A percentile compares a stretch with the other conserved stretches of the same genome.
Conservation (phyloP, 192 early-diverging fungal species). For the Coemansia sp. region DNA sequence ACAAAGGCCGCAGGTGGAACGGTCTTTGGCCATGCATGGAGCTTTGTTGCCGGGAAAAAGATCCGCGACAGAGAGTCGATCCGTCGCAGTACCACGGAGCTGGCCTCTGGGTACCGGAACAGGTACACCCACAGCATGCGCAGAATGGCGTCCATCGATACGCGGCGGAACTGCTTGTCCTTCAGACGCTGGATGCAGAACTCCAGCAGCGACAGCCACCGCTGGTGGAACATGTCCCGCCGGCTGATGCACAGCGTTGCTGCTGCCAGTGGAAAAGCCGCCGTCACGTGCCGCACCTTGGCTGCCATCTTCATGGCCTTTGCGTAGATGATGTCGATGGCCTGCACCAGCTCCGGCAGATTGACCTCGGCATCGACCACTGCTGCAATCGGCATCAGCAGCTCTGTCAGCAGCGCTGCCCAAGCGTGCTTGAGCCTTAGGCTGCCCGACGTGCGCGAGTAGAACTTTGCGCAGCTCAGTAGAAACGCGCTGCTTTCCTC, state of each 20-base stretch:
- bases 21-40: conserved; percentile 56
- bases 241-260: conserved; percentile 89
- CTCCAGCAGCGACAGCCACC: conserved; percentile 72
- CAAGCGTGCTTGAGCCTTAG: conserved; percentile 87
- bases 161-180: conserved; percentile 70
- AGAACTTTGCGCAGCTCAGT: conserved; percentile 84
- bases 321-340: conserved; percentile 87
- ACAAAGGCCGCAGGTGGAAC: conserved; percentile 50
- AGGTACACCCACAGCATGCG: conserved; percentile 93
- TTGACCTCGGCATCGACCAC: conserved; percentile 94
- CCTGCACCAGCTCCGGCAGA: conserved; percentile 87
- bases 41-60: conserved; percentile 54
- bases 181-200: conserved; percentile 69
- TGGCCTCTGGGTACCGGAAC: conserved; percentile 82
- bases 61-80: conserved; percentile 54
- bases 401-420: conserved; percentile 84
- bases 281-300: conserved; percentile 80
- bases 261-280: conserved; percentile 80
- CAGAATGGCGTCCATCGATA: conserved; percentile 76
- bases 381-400: conserved; percentile 87
- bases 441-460: conserved; percentile 73
- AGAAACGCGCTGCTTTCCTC: conserved; percentile 97
- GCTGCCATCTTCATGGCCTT: conserved; percentile 87
- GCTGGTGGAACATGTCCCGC: conserved; percentile 83
- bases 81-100: conserved; percentile 40